Evolutionary conservation across 2,329 filamentous ascomycete species (phyloP), one percentile per base, ranked within the genome.

Genomic region (Plenodomus biglobosus): DNA sequence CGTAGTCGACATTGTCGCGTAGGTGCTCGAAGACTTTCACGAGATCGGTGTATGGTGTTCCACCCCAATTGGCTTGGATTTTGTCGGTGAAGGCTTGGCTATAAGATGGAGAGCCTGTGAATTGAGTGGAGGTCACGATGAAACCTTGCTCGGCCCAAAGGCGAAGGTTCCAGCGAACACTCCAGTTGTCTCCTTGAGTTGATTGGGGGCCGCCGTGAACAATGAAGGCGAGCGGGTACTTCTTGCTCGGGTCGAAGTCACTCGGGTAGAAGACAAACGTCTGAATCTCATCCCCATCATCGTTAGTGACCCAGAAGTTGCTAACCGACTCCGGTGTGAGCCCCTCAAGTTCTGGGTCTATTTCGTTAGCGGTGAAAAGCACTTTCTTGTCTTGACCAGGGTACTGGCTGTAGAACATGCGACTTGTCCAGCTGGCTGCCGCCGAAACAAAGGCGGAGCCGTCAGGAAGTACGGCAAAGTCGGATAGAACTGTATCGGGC

Each of bases 81-180:
- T 84, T 86, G 65, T 95, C 85, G 19, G 85, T 85, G 46, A 92
- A 82, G 17, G 80, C 79, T 73, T 92, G 87, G 19, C 90, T 88
- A 61, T 90, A 95, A 1, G 89, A 87, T 2, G 88, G 89, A 55
- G 85, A 88, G 15, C 90, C 90, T 0, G 89, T 94, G 24, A 89
- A 89, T 65, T 95, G 95, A 3, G 89, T 87, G 22, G 84, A 80
- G 22, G 95, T 85, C 8, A 87, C 88, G 3, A 95, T 80, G 64
- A 94, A 95, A 22, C 90, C 90, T 71, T 92, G 88, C 65, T 95
- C 90, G 1, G 90, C 89, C 69, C 90, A 95, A 3, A 92, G 80
- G 47, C 88, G 86, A 6, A 88, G 83, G 67, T 95, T 95, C 90
- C 90, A 95, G 16, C 90, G 78, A 1, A 84, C 88, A 66, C 83